phyloP scores from a whole-genome alignment of 345 rosid species.

The Populus euphratica region DNA sequence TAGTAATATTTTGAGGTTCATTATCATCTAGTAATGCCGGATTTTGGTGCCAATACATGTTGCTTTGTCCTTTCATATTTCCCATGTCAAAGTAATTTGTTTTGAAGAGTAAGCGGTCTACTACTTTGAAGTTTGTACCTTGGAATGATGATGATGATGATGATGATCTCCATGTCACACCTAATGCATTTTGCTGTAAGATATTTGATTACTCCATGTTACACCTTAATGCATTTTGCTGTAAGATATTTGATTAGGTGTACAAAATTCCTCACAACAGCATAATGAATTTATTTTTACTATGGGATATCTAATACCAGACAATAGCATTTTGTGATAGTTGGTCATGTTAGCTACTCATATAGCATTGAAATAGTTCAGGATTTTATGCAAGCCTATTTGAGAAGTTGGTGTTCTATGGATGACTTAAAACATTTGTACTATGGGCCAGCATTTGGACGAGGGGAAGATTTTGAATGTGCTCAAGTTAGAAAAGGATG shows the following conservation, averaged over 20 bases:
- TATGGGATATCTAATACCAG: neutral
- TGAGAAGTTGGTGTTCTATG: constrained; percentile 17
- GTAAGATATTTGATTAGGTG: neutral
- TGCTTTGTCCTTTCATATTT: neutral
- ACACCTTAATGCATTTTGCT: neutral
- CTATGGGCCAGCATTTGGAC: constrained; percentile 68
- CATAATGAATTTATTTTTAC: neutral
- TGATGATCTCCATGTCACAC: neutral
- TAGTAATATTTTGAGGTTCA: neutral
- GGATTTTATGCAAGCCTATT: constrained; percentile 21
- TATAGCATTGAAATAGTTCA: constrained; percentile 14
- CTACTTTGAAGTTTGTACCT: neutral
- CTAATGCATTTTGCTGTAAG: neutral
- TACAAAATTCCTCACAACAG: neutral
- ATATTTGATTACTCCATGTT: neutral
- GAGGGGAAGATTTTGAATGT: constrained; percentile 66
- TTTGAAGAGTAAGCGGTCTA: neutral
- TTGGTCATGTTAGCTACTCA: constrained; percentile 5
- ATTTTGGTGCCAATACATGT: neutral
- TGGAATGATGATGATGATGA: neutral
- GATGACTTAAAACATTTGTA: constrained; percentile 17
- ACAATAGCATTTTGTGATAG: neutral
- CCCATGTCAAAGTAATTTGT: neutral
- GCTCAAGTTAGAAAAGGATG: constrained; percentile 77
- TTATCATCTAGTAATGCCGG: neutral